Evolutionary conservation across 2,329 filamentous ascomycete genomes (phyloP).

Genomic region (Diplocarpon mali): DNA sequence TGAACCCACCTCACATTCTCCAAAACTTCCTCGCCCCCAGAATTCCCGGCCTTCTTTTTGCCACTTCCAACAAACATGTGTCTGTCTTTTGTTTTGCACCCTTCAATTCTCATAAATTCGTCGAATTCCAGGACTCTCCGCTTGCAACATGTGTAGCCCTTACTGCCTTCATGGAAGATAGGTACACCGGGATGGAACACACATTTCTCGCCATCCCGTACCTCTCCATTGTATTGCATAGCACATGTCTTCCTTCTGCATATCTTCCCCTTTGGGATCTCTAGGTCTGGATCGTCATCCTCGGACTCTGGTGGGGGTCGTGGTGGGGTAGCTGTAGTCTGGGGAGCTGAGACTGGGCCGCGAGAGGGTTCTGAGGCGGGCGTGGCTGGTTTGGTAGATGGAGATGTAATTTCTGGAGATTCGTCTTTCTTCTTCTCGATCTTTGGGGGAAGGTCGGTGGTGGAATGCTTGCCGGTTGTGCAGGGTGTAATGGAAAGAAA

Average conservation of each 20-base stretch:
- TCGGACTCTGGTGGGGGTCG: conserved; percentile 67
- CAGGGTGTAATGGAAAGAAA: conserved; percentile 89
- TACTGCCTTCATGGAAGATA: conserved; percentile 96
- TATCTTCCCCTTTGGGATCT: conserved; percentile 60
- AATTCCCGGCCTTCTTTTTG: conserved; percentile 45
- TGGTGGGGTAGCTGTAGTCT: conserved; percentile 33
- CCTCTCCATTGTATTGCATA: conserved; percentile 47
- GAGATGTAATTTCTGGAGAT: conserved; percentile 19
- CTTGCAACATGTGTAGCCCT: conserved; percentile 97
- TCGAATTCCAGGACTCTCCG: conserved; percentile 91
- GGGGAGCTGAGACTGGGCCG: conserved; percentile 34
- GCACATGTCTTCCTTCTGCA: conserved; percentile 75
- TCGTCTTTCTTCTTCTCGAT: conserved; percentile 46
- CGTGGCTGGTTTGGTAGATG: conserved; percentile 6
- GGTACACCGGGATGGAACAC: conserved; percentile 81
- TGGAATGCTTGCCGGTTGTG: conserved; percentile 85
- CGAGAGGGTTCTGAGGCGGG: conserved; percentile 37
- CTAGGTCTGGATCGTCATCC: conserved; percentile 67
- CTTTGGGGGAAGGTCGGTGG: conserved; percentile 59
- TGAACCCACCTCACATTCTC: conserved; percentile 59
- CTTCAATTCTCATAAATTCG: conserved; percentile 91
- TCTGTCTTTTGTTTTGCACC: conserved; percentile 69
- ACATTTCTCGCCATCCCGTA: conserved; percentile 64
- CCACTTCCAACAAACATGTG: conserved; percentile 81
- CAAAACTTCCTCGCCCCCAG: conserved; percentile 59